These are phyloP conservation scores for Aegilops longissima DNA, from an alignment of 176 grass and related monocot species.

Conservation along the genomic window DNA sequence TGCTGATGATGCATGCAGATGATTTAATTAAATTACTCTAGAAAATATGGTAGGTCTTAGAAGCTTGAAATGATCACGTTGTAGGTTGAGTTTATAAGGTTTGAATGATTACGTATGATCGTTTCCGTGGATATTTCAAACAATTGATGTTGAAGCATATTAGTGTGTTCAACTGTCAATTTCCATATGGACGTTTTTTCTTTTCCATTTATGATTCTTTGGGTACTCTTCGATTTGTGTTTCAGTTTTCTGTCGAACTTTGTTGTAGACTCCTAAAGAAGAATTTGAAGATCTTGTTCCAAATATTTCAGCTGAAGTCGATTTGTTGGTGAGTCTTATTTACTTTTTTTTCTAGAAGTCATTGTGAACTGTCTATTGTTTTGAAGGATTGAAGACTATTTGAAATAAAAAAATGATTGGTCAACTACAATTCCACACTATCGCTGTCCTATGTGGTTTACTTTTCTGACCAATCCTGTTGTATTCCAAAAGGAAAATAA, in stretches of 20 bases:
- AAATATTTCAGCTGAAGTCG: conserved; percentile 24
- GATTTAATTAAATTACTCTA: neutral
- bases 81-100: conserved; percentile 19
- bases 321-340: conserved; percentile 36
- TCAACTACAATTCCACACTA: neutral
- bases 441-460: neutral
- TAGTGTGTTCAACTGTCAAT: neutral
- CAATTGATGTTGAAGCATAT: neutral
- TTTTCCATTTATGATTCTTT: neutral
- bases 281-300: conserved; percentile 39
- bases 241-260: conserved; percentile 16
- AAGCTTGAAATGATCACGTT: neutral
- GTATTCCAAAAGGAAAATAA: neutral
- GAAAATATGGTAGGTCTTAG: neutral
- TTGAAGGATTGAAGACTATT: neutral
- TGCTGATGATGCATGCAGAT: neutral
- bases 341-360: neutral
- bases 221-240: conserved; percentile 11
- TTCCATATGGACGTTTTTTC: neutral
- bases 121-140: neutral
- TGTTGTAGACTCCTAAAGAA: conserved; percentile 40
- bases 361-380: conserved; percentile 8
- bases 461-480: neutral
- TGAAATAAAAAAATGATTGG: neutral
- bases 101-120: neutral